A percentile compares a stretch with the other conserved stretches of the same genome.
Conservation (phyloP, 768 basidiomycete genomes). For the Leccinum fibrillosum region DNA sequence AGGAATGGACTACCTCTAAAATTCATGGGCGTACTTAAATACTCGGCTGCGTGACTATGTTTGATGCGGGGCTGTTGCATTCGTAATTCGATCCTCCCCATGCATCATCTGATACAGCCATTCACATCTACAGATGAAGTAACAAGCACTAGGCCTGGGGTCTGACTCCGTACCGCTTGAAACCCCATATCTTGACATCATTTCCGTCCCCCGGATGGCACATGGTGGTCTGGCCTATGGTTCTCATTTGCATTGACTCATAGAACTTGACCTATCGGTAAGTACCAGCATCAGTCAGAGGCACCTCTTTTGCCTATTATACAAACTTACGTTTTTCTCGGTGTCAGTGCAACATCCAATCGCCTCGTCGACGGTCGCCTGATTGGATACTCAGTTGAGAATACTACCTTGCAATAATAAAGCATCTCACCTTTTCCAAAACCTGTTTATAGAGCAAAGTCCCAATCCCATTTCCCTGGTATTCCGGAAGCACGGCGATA, state of each 20-base stretch:
- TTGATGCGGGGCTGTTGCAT: background rate
- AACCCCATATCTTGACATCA: background rate
- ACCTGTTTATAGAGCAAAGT: background rate
- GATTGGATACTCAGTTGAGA: background rate
- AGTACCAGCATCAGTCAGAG: background rate
- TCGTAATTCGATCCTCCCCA: background rate
- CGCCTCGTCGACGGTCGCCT: background rate
- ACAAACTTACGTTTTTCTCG: constrained; percentile 1
- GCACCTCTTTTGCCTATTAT: background rate
- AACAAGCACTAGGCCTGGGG: background rate
- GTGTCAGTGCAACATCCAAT: constrained; percentile 1
- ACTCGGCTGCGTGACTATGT: background rate
- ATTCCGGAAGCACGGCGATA: background rate
- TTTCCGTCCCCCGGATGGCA: background rate
- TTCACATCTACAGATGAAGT: background rate
- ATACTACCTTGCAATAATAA: background rate
- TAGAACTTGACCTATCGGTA: constrained; percentile 2
- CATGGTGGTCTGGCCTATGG: background rate
- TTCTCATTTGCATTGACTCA: background rate
- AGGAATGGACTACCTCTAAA: background rate
- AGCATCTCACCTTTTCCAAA: background rate
- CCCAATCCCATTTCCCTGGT: constrained; percentile 4
- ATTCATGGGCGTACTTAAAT: background rate
- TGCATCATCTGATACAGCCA: background rate
- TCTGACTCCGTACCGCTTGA: background rate